Base-by-base conservation (phyloP, 352 stramenopile species). In the Phytophthora hybrid region DNA sequence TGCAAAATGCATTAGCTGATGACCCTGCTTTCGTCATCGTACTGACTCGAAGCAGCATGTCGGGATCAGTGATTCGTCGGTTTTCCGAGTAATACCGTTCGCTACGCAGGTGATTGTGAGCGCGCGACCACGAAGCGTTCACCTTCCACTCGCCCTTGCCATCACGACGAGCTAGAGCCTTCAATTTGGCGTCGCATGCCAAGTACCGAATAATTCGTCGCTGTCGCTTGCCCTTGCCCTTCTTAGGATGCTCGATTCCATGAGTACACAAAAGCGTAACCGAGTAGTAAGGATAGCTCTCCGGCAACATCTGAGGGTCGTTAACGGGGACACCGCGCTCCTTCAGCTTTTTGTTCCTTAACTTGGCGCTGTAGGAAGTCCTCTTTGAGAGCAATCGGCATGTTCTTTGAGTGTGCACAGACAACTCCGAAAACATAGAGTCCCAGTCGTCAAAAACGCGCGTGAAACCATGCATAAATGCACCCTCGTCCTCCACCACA, bases 1-100 rank as follows among this genome's bases (percentile, higher is more conserved):
- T 63, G 46, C 16, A 71, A 34, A n/a, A 65, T 64, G 14, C 55
- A 29, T 51, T 64, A 65, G 64, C 47, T 5, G 54, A 55, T 5
- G 64, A 63, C 18, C 64, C 55, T 1, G 54, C 44, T n/a, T 59
- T 64, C 3, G 21, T 10, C 64, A 70, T 70, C 26, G 21, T 23
- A 3, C 29, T 1, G 0, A 70, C 63, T 9, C 18, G 6, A 6
- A 49, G 23, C 21, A 63, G 39, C 10, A 70, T 16, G 10, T 49
- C 41, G 0, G 63, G 54, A 54, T 70, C 54, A 3, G 41, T 57
- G 18, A 70, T 46, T 10, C 37, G 37, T 46, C 37, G 37, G 37
- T 46, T 46, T 14, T 47, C 53, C 11, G 29, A 46, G 34, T 62
- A 62, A 41, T 62, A 62, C 4, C 44, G 21, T 14, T 46, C 11